Base-by-base conservation (phyloP, 1,139 yeast genomes). In the Yamadazyma blattariae region DNA sequence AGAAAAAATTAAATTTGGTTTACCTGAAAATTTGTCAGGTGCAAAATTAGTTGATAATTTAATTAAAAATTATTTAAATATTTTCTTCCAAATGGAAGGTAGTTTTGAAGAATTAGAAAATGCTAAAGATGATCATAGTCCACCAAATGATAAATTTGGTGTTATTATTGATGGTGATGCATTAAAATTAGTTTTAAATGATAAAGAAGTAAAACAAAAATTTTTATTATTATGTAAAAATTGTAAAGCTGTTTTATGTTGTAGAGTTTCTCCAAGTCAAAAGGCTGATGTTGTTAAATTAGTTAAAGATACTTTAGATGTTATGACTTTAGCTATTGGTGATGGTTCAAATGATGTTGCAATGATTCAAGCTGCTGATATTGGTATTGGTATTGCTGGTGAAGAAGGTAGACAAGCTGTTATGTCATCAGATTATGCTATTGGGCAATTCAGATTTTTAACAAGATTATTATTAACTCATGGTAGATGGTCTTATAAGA, bases 261-360 rank as follows among this genome's bases (percentile, higher is more conserved):
- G 99, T 61, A 82, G 99, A 57, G 99, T 92, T 4, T 90, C 97
- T 2, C 99, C 99, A 1, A 71, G 94, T 39, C 99, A 94, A 56
- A 94, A 94, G 58, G 98, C 99, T 0, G 71, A 90, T 29, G 98
- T 94, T 29, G 98, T 94, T 20, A 88, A 87, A 54, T 74, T 94
- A 65, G 97, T 92, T 24, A 83, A 83, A 50, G 82, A 87, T 52
- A 80, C 87, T 51, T 77, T 84, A 46, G 78, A 82, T 39, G 83
- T 95, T 0, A 66, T 92, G 50, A 64, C 94, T 18, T 69, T 94
- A 42, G 97, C 98, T 0, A 85, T 92, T 54, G 99, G 99, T 35
- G 99, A 92, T 63, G 99, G 98, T 48, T 97, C 98, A 4, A 92
- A 92, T 55, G 99, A 92, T 65, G 98, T 92, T 21, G 86, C 96